phyloP scores from a whole-genome alignment of 106 monocot genomes.

The Apostasia shenzhenica region DNA sequence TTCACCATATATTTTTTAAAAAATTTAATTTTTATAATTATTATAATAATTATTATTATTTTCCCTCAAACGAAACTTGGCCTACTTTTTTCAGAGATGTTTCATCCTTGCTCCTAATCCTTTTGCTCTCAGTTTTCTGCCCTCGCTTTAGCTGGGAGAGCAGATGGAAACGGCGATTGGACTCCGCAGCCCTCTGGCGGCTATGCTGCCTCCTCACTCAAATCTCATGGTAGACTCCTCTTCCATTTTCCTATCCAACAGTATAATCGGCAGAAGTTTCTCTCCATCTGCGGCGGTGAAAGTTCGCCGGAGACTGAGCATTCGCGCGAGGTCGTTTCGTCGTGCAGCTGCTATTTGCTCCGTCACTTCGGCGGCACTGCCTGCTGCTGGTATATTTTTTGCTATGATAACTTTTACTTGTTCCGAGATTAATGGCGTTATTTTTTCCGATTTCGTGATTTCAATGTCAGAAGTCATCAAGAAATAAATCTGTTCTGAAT shows the following conservation, averaged over 20 bases:
- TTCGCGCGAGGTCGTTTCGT: background rate
- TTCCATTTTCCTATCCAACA: slow-evolving; percentile 1
- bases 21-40: no score
- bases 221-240: background rate
- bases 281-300: background rate
- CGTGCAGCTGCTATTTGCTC: slow-evolving; percentile 31
- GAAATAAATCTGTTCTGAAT: no score
- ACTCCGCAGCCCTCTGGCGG: slow-evolving; percentile 6
- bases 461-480: background rate
- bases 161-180: slow-evolving; percentile 35
- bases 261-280: slow-evolving; percentile 15
- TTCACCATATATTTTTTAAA: no score
- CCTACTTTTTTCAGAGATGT: no score
- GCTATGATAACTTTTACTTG: background rate
- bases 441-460: background rate
- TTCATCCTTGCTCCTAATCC: slow-evolving; percentile 2
- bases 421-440: background rate
- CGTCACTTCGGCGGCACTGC: slow-evolving; percentile 28
- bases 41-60: no score
- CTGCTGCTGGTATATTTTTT: slow-evolving; percentile 36
- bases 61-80: no score
- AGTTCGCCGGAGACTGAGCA: background rate
- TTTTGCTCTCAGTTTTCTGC: slow-evolving; percentile 2
- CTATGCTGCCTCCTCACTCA: background rate
- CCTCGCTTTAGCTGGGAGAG: background rate